Percentiles rank a stretch among this genome's conserved stretches.
phyloP scores from a whole-genome alignment of 208 protist species.

The Trichomonas gallinae region DNA sequence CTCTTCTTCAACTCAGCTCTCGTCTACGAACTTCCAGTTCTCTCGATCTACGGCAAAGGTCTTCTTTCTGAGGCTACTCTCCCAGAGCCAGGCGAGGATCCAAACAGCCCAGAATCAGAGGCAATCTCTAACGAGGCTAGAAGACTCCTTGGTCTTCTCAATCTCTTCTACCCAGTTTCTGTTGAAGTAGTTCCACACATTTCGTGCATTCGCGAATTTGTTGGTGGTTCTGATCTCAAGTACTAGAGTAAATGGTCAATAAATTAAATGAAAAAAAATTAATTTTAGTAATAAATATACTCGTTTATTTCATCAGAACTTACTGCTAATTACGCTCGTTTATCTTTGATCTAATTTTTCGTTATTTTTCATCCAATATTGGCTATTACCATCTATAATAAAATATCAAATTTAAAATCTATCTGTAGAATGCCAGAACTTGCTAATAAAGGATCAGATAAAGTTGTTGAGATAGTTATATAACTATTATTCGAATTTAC shows the following conservation, averaged over 20 bases:
- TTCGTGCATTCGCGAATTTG: background rate
- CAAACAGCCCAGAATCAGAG: background rate
- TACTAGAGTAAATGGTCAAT: conserved; percentile 1
- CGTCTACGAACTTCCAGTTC: conserved; percentile 1
- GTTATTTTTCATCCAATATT: too few species aligned
- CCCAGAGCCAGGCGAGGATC: conserved; percentile 12
- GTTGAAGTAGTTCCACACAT: conserved; percentile 15
- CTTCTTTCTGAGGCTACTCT: background rate
- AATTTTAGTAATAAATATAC: too few species aligned
- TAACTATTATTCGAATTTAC: too few species aligned
- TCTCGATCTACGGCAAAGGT: background rate
- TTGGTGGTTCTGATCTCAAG: background rate
- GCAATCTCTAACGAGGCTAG: background rate
- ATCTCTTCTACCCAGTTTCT: conserved; percentile 8
- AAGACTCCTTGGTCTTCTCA: background rate
- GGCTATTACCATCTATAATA: too few species aligned
- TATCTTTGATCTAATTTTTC: background rate
- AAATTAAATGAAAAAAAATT: too few species aligned
- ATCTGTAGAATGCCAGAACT: too few species aligned
- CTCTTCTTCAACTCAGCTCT: conserved; percentile 21
- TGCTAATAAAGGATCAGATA: too few species aligned
- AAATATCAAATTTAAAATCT: too few species aligned
- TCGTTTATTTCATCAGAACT: too few species aligned
- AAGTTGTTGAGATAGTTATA: too few species aligned
- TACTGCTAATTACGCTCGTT: too few species aligned